Percentiles rank a stretch among this genome's conserved stretches.
Conservation (phyloP, 805 yeast genomes). For the Spathaspora passalidarum region DNA sequence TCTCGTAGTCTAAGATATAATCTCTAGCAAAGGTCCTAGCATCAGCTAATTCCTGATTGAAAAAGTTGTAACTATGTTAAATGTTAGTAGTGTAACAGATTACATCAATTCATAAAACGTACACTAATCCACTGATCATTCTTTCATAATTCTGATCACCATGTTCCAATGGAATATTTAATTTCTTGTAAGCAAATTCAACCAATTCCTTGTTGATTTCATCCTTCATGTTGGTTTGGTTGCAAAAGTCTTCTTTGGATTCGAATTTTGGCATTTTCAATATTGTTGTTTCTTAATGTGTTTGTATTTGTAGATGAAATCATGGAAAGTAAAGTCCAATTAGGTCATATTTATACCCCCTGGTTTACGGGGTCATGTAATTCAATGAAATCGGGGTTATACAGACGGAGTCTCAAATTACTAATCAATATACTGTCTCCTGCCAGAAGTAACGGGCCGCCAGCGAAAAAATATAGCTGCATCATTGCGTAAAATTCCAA, state of each 20-base stretch:
- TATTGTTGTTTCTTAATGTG: too few species aligned
- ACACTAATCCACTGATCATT: slow-evolving; percentile 16
- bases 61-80: slow-evolving; percentile 8
- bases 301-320: too few species aligned
- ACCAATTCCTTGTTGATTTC: slow-evolving; percentile 11
- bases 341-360: too few species aligned
- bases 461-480: too few species aligned
- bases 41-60: slow-evolving; percentile 8
- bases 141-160: slow-evolving; percentile 14
- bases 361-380: too few species aligned
- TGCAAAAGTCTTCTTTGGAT: slow-evolving; percentile 13
- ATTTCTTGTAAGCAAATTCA: slow-evolving; percentile 11
- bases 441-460: too few species aligned
- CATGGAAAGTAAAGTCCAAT: too few species aligned
- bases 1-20: slow-evolving; percentile 9
- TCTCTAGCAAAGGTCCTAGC: slow-evolving; percentile 10
- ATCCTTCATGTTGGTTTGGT: slow-evolving; percentile 6
- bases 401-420: too few species aligned
- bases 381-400: too few species aligned
- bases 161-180: slow-evolving; percentile 12
- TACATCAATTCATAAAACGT: slow-evolving; percentile 1
- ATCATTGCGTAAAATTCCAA: too few species aligned
- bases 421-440: too few species aligned
- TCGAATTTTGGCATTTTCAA: slow-evolving; percentile 7
- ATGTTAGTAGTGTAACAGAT: slow-evolving; percentile 4